phyloP scores from a whole-genome alignment of 495 filamentous ascomycete species.

The Xylaria palmicola region DNA sequence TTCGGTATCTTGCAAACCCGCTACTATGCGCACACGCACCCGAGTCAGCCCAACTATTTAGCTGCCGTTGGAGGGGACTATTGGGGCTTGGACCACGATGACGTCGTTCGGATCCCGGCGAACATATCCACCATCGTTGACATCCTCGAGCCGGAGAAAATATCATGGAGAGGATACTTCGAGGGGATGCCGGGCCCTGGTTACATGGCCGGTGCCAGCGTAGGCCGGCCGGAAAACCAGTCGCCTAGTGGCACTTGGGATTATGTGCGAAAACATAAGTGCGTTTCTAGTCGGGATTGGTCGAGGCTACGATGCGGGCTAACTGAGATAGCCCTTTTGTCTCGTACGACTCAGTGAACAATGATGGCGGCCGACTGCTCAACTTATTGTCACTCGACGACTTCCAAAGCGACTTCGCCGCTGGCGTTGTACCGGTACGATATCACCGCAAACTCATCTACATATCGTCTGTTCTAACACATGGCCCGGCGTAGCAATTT shows the following conservation, averaged over 20 bases:
- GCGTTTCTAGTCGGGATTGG: conserved; percentile 1
- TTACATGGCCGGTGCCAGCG: conserved; percentile 59
- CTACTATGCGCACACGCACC: conserved; percentile 61
- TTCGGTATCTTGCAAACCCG: conserved; percentile 63
- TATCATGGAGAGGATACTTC: conserved; percentile 67
- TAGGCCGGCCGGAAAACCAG: conserved; percentile 29
- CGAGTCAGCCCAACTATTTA: conserved; percentile 61
- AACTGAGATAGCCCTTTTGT: conserved; percentile 43
- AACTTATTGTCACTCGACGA: conserved; percentile 60
- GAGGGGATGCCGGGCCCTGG: conserved; percentile 66
- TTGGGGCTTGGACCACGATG: conserved; percentile 68
- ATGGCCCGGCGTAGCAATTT: conserved; percentile 43
- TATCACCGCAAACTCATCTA: not conserved
- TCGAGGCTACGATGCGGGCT: not conserved
- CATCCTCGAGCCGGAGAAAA: conserved; percentile 59
- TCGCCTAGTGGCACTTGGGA: conserved; percentile 51
- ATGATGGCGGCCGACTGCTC: conserved; percentile 53
- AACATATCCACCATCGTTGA: conserved; percentile 70
- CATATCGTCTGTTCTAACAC: conserved; percentile 18
- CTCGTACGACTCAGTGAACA: conserved; percentile 48
- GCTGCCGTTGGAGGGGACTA: conserved; percentile 63
- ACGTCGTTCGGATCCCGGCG: conserved; percentile 55
- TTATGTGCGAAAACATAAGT: conserved; percentile 74
- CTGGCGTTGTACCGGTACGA: conserved; percentile 45
- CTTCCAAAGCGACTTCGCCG: conserved; percentile 54